Base-by-base conservation (phyloP, 495 filamentous ascomycete genomes). In the Neurospora hispaniola region DNA sequence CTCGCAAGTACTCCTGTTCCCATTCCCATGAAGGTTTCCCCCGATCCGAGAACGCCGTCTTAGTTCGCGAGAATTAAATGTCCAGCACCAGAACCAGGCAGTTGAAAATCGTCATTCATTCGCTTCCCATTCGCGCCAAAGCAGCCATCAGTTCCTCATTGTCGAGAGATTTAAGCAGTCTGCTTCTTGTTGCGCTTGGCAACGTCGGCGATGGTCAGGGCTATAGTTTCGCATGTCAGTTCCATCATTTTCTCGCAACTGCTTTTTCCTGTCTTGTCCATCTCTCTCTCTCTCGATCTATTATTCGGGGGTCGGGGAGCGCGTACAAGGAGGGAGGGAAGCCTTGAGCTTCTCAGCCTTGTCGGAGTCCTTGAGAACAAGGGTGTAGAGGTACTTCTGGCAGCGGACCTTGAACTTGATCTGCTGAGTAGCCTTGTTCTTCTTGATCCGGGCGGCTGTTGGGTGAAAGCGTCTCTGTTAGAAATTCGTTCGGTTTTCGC, bases 351-450 rank as follows among this genome's bases (percentile, higher is more conserved):
- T 99, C 88, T 98, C 96, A 82, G 95, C 96, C 92, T 98, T 98
- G 79, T 98, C 96, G 79, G 90, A 88, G 86, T 99, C 93, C 89
- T 97, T 97, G 79, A 99, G 90, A 81, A 96, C 92, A 75, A 98
- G 90, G 77, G 96, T 97, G 91, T 99, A 99, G 78, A 98, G 86
- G 87, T 93, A 91, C 78, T 91, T 88, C 79, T 91, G 86, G 89
- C 96, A 98, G 82, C 96, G 93, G 89, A 99, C 96, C 92, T 99
- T 99, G 93, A 99, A 98, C 90, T 99, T 99, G 90, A 93, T 94
- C 87, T 94, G 91, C 83, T 90, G 87, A 76, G 88, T 85, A 82
- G 90, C 89, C 82, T 89, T 91, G 88, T 91, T 95, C 89, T 95
- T 93, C 92, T 98, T 98, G 89, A 98, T 94, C 85, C 93, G 91